Conservation (phyloP, 2,329 filamentous ascomycete species). For the Neonectria coccinea region DNA sequence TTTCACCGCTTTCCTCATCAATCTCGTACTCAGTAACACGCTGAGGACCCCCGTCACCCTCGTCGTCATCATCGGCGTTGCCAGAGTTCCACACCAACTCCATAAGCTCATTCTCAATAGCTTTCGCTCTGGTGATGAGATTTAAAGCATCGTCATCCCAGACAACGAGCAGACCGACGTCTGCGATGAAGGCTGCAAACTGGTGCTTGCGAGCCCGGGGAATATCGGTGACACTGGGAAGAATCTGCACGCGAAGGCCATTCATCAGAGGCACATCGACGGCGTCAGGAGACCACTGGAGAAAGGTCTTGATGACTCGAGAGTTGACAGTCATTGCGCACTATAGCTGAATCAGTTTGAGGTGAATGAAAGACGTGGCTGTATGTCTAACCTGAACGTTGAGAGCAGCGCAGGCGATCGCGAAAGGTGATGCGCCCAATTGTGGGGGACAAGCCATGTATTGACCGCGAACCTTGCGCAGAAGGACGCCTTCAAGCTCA, state of each 20-base stretch:
- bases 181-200: conserved; percentile 82
- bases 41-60: conserved; percentile 60
- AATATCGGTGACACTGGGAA: conserved; percentile 78
- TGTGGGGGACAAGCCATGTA: conserved; percentile 80
- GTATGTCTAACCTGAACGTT: conserved; percentile 72
- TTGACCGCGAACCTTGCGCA: conserved; percentile 74
- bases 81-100: conserved; percentile 78
- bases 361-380: background rate
- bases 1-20: conserved; percentile 78
- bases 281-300: conserved; percentile 78
- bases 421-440: conserved; percentile 72
- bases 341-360: conserved; percentile 52
- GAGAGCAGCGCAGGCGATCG: conserved; percentile 72
- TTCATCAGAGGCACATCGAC: conserved; percentile 82
- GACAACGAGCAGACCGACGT: conserved; percentile 77
- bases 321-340: conserved; percentile 86
- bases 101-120: conserved; percentile 82
- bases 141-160: conserved; percentile 86
- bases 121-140: conserved; percentile 74
- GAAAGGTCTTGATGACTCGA: conserved; percentile 80
- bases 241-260: conserved; percentile 80
- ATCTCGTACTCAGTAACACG: conserved; percentile 66
- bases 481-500: conserved; percentile 77
- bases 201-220: conserved; percentile 80
- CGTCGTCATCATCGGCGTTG: conserved; percentile 64